Base-by-base conservation (phyloP, 2,329 filamentous ascomycete genomes). In the Talaromyces albobiverticillius region DNA sequence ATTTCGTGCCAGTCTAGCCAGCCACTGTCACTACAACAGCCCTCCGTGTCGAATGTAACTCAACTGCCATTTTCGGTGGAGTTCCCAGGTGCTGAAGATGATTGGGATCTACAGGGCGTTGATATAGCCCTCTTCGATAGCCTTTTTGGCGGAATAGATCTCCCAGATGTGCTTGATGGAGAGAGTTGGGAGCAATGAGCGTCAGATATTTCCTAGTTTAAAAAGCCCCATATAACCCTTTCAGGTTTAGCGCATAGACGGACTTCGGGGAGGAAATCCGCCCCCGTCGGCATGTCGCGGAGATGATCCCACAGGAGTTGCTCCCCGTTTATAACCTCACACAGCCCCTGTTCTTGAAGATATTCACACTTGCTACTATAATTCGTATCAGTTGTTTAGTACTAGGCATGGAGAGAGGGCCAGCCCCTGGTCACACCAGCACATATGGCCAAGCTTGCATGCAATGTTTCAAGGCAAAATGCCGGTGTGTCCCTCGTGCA, bases 401-500 rank as follows among this genome's bases (percentile, higher is more conserved):
- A 34, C 20, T 23, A 46, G 46, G 50, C 22, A 52, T 2, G 56
- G 26, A 59, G 46, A 54, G 49, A 41, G 1, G 31, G 25, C 29
- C 18, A 46, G 53, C 46, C n/a, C n/a, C n/a, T n/a, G n/a, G n/a
- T n/a, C 57, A 55, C 38, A 43, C 57, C 8, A 64, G 58, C 55
- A 57, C 59, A 31, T 67, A 68, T 57, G 65, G 65, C 38, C 59
- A 62, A 32, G 62, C 65, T 32, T 68, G 66, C 51, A 61, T 50
- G 20, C 60, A 64, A 3, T 68, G 66, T 51, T 67, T 63, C 58
- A 67, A 64, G 59, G 63, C 66, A 32, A 68, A 68, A 48, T 65
- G 62, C 57, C 60, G 61, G 7, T 68, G 66, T 57, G 63, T 68
- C 40, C 57, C 58, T 51, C 14, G 42, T 2, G 5, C 55, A 38